These are phyloP conservation scores for Fennellomyces sp. DNA, from an alignment of 371 early-diverging fungal genomes.

Conservation along the genomic window DNA sequence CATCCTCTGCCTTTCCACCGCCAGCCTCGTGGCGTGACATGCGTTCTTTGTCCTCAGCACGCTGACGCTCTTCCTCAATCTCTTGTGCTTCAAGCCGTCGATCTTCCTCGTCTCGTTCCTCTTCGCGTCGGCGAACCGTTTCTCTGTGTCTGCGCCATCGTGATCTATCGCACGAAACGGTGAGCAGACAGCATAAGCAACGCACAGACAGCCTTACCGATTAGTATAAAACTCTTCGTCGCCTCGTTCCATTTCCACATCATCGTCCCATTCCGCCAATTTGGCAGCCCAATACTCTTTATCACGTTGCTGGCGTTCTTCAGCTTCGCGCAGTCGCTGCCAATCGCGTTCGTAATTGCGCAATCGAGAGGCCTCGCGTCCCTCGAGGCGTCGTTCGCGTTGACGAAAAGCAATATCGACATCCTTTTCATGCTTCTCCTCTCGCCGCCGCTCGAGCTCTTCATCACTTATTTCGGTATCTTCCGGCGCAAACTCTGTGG, in stretches of 20 bases:
- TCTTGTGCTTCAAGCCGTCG: constrained; percentile 62
- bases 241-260: constrained; percentile 63
- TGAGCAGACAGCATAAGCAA: too few relatives aligned
- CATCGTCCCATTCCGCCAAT: constrained; percentile 78
- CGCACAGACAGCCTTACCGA: too few relatives aligned
- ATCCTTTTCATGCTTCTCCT: constrained; percentile 69
- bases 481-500: constrained; percentile 19
- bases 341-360: constrained; percentile 58
- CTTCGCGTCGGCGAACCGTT: constrained; percentile 64
- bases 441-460: constrained; percentile 66
- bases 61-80: constrained; percentile 41
- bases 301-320: constrained; percentile 44
- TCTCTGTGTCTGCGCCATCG: constrained; percentile 74
- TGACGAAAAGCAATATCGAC: constrained; percentile 68
- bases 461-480: constrained; percentile 61
- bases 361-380: constrained; percentile 55
- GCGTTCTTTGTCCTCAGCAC: constrained; percentile 32
- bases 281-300: constrained; percentile 54
- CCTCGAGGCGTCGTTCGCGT: constrained; percentile 71
- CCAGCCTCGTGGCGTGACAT: constrained; percentile 31
- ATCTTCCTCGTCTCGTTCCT: constrained; percentile 73
- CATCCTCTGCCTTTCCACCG: constrained; percentile 21
- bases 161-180: constrained; percentile 50
- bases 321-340: constrained; percentile 52
- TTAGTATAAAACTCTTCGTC: constrained; percentile 74